Conservation (phyloP, 441 rosid species). For the Erysimum pusillum region DNA sequence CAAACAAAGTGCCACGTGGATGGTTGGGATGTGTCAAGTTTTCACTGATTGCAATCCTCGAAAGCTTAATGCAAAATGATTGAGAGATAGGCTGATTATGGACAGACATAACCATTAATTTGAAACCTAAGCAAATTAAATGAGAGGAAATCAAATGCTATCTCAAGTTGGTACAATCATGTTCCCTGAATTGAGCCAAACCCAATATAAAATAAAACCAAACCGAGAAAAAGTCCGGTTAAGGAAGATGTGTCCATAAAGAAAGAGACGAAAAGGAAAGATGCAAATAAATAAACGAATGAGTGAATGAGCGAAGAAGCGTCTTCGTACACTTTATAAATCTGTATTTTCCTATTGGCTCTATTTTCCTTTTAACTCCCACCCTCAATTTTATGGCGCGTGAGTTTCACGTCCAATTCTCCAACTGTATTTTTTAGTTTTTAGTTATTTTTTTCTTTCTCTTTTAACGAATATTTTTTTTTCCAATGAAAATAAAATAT, state of each 20-base stretch:
- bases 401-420: neutral
- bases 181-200: conserved; percentile 4
- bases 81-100: neutral
- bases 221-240: conserved; percentile 13
- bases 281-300: conserved; percentile 20
- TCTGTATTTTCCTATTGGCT: conserved; percentile 36
- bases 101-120: neutral
- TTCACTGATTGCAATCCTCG: neutral
- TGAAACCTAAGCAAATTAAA: neutral
- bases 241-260: conserved; percentile 8
- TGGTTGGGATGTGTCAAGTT: conserved; percentile 3
- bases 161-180: conserved; percentile 12
- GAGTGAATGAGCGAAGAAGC: conserved; percentile 23
- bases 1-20: neutral
- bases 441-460: neutral
- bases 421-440: neutral
- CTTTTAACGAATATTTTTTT: neutral
- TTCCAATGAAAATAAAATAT: neutral
- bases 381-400: conserved; percentile 7
- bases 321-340: conserved; percentile 26
- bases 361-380: neutral
- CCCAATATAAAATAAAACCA: conserved; percentile 3
- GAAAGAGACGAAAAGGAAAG: conserved; percentile 27
- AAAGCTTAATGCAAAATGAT: neutral
- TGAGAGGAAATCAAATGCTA: neutral